A percentile compares a stretch with the other conserved stretches of the same genome.
Evolutionary conservation across 2,329 filamentous ascomycete genomes (phyloP).

Genomic region (Pyricularia sp.): DNA sequence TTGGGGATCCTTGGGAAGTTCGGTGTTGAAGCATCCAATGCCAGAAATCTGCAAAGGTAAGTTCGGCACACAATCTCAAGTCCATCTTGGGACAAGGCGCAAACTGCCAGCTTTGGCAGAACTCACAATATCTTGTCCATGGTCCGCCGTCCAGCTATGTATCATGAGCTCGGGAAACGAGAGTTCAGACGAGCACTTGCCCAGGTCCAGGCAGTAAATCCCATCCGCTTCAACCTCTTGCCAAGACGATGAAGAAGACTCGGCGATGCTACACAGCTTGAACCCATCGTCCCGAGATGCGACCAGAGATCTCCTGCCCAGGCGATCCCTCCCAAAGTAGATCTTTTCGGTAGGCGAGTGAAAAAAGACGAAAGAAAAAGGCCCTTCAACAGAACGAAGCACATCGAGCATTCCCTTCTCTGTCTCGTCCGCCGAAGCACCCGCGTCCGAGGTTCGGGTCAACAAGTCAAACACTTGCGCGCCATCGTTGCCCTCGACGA

Average conservation of each 20-base stretch:
- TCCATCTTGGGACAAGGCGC: neutral
- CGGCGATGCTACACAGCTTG: conserved; percentile 63
- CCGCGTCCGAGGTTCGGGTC: conserved; percentile 11
- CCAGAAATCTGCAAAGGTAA: conserved; percentile 41
- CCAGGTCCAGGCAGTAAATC: conserved; percentile 59
- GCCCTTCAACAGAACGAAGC: conserved; percentile 60
- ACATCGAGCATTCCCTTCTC: conserved; percentile 31
- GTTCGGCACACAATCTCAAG: conserved; percentile 17
- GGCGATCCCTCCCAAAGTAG: conserved; percentile 78
- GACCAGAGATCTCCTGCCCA: conserved; percentile 79
- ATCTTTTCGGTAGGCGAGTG: conserved; percentile 53
- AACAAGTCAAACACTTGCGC: conserved; percentile 57
- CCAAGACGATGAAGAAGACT: conserved; percentile 46
- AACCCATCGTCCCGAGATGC: conserved; percentile 40
- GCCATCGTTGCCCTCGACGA: conserved; percentile 70
- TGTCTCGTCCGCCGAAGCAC: conserved; percentile 11
- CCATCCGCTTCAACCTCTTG: conserved; percentile 78
- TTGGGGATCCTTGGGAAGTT: conserved; percentile 14
- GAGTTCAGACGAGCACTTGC: conserved; percentile 7
- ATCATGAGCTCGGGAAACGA: neutral
- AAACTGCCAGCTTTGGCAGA: neutral
- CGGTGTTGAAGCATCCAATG: conserved; percentile 42
- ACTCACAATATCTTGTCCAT: neutral
- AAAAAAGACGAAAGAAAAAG: conserved; percentile 83
- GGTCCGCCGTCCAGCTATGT: neutral